Evolutionary conservation across 805 yeast genomes (phyloP).

Genomic region (Candida coquimbonensis): DNA sequence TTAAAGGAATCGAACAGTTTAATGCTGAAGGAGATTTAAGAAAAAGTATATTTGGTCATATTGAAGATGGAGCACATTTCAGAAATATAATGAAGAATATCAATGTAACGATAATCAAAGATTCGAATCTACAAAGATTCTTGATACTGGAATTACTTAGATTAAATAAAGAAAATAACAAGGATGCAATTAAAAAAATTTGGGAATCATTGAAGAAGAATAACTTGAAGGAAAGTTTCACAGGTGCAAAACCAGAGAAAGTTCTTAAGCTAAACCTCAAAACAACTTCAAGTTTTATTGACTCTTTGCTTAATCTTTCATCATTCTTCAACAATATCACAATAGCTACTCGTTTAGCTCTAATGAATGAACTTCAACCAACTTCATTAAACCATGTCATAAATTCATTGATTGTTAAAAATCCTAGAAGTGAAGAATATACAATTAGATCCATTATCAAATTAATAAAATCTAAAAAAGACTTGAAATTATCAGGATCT

Average conservation of each 20-base stretch:
- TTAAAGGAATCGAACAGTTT: neutral
- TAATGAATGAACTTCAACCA: neutral
- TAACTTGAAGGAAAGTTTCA: neutral
- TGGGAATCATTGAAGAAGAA: neutral
- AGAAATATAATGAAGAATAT: conserved; percentile 5
- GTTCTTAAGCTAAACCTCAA: neutral
- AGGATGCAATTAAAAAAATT: neutral
- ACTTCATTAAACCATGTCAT: conserved; percentile 1
- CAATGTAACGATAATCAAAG: neutral
- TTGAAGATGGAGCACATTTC: neutral
- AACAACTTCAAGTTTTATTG: neutral
- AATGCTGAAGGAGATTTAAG: neutral
- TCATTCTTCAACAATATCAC: neutral
- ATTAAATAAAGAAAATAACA: neutral
- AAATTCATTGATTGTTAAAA: conserved; percentile 11
- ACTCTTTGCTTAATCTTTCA: neutral
- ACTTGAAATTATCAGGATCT: conserved; percentile 9
- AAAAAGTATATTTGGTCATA: neutral
- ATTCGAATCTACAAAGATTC: conserved; percentile 1
- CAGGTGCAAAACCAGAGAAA: neutral
- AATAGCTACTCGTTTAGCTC: neutral
- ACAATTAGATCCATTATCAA: conserved; percentile 14
- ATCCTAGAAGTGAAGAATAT: conserved; percentile 17
- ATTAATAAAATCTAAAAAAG: conserved; percentile 4
- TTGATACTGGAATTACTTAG: conserved; percentile 3